Evolutionary conservation across 2,329 filamentous ascomycete species (phyloP).

Genomic region (Pseudonectria foliicola): DNA sequence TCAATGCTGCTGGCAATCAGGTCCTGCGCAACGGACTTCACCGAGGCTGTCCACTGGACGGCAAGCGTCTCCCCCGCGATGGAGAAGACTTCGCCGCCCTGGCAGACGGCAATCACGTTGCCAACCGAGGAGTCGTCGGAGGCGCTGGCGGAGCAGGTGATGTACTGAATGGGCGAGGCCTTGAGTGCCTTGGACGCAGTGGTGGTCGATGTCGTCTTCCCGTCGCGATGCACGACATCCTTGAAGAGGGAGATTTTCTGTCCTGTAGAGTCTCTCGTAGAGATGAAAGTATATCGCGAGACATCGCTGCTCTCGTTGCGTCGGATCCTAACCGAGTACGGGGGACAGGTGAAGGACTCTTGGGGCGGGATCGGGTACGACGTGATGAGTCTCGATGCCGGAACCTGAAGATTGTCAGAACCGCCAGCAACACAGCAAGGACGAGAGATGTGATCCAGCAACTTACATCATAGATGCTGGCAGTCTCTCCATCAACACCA

Average conservation of each 20-base stretch:
- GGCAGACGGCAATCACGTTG: slow-evolving; percentile 48
- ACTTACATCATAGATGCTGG: slow-evolving; percentile 59
- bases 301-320: slow-evolving; percentile 40
- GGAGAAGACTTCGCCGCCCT: slow-evolving; percentile 54
- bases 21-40: slow-evolving; percentile 30
- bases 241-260: slow-evolving; percentile 53
- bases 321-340: slow-evolving; percentile 50
- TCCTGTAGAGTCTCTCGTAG: slow-evolving; percentile 41
- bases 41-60: slow-evolving; percentile 28
- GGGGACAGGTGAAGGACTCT: slow-evolving; percentile 55
- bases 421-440: neutral
- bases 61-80: slow-evolving; percentile 47
- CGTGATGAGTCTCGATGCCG: slow-evolving; percentile 54
- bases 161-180: slow-evolving; percentile 27
- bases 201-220: slow-evolving; percentile 46
- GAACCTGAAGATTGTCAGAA: slow-evolving; percentile 37
- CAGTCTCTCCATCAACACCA: slow-evolving; percentile 57
- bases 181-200: slow-evolving; percentile 35
- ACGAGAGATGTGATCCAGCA: too few species aligned
- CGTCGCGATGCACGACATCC: slow-evolving; percentile 45
- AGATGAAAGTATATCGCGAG: slow-evolving; percentile 54
- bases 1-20: slow-evolving; percentile 25
- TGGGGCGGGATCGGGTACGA: slow-evolving; percentile 62
- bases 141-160: slow-evolving; percentile 25
- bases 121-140: slow-evolving; percentile 21